phyloP scores from a whole-genome alignment of 164 flowering plant genomes.

The Berberis vulgaris region DNA sequence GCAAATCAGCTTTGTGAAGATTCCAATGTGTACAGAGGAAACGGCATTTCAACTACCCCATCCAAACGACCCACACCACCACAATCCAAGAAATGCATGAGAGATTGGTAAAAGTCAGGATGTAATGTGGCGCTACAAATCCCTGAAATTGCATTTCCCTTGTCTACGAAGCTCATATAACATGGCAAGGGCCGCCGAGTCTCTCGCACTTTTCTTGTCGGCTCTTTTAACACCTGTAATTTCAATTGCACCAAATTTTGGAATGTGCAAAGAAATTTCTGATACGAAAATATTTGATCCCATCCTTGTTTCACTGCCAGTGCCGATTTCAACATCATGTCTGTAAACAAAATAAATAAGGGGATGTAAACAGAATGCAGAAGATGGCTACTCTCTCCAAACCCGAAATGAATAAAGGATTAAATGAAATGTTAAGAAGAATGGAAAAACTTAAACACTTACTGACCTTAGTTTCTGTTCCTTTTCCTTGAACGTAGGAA shows the following conservation, averaged over 20 bases:
- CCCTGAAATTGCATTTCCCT: slow-evolving; percentile 36
- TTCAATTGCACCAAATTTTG: slow-evolving; percentile 40
- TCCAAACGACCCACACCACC: no score
- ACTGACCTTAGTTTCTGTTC: slow-evolving; percentile 54
- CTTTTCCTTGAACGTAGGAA: slow-evolving; percentile 50
- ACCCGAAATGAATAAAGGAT: not conserved
- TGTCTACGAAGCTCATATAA: slow-evolving; percentile 48
- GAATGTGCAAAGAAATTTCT: slow-evolving; percentile 46
- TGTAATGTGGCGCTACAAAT: not conserved
- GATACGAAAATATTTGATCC: slow-evolving; percentile 47
- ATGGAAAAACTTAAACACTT: not conserved
- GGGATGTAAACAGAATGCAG: not conserved
- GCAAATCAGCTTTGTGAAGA: no score
- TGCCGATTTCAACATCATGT: slow-evolving; percentile 31
- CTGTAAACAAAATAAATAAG: slow-evolving; percentile 17
- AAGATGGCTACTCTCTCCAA: not conserved
- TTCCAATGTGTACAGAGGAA: no score
- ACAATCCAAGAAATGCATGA: no score
- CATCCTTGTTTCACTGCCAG: slow-evolving; percentile 32
- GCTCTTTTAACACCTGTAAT: slow-evolving; percentile 51
- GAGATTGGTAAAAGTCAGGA: not conserved
- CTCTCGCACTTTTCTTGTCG: slow-evolving; percentile 79
- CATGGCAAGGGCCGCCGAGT: slow-evolving; percentile 66
- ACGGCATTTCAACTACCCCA: no score
- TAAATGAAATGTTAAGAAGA: not conserved